Base-by-base conservation (phyloP, 2,329 filamentous ascomycete genomes). In the Keithomyces neogunnii region DNA sequence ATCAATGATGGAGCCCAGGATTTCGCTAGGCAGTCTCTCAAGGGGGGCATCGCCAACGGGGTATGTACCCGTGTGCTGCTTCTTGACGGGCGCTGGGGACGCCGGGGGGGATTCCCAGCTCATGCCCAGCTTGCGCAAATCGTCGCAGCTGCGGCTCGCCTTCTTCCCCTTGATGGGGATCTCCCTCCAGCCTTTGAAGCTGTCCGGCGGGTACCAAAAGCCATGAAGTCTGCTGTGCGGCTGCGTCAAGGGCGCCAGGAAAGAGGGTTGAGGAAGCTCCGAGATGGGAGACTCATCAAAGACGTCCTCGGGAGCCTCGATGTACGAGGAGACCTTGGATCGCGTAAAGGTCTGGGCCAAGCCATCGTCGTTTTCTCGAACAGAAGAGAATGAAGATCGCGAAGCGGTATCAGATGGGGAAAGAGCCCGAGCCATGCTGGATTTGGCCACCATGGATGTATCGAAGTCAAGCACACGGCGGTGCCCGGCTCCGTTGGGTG, bases 1-100 rank as follows among this genome's bases (percentile, higher is more conserved):
- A 55, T 86, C 84, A 62, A 92, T 86, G 55, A 92, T 89, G 62
- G 81, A 72, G 60, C 82, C 80, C 52, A 88, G 76, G 56, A 90
- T 72, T 68, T 90, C 86, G 48, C 78, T 73, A 0, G 86, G 86
- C 6, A 91, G 74, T 54, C 66, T 78, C 71, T 90, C 87, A 40
- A 91, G 69, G 30, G 76, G 73, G 28, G 85, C 72, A 28, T 71
- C 62, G 51, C 80, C 78, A n/a, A 73, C 67, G 28, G 65, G 58
- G 54, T 65, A 65, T 48, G 53, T 56, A 51, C 62, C 55, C n/a
- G 50, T 40, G 4, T 53, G 49, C 55, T 68, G 49, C 56, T 67
- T 68, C 55, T 65, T 61, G 54, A 65, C 57, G 48, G 62, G 56
- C 60, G 63, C 59, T 51, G 63, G 57, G 58, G 64, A 59, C 31